Base-by-base conservation (phyloP, 176 grass and related monocot species). In the Lolium multiflorum region DNA sequence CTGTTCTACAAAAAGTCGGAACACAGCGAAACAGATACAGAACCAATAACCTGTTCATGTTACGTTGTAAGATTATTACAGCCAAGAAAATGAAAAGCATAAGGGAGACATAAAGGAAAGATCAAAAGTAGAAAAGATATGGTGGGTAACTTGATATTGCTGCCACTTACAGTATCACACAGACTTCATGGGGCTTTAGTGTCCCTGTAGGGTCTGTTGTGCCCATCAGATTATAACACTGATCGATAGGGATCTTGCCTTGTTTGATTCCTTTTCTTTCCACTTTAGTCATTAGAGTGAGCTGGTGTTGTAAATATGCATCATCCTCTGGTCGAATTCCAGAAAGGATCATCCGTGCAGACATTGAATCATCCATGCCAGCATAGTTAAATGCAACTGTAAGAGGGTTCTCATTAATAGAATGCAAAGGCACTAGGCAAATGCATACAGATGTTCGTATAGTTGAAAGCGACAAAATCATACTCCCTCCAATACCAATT, bases 161-260 rank as follows among this genome's bases (percentile, higher is more conserved):
- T 74, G 78, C 21, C 28, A 87, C 93, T 84, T 87, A 95, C 91
- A 89, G 84, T 85, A 95, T 85, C 50, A 95, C 71, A 39, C 89
- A 93, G 66, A 95, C 91, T 95, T 95, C 89, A 82, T 91, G 80
- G 12, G 41, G 64, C 35, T 84, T 83, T 20, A 95, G 69, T 25
- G 78, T 87, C 13, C 86, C 89, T 4, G 91, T 93, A 5, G 93
- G 93, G 48, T 95, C 93, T 16, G 81, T 75, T 47, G 93, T 89
- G 14, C 91, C 93, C 93, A 95, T 91, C 24, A 95, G 63, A 85
- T 91, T 66, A 84, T 85, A 93, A n/a, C 91, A 89, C 5, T 91
- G 86, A 21, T 69, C 81, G 11, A 95, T 52, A 0, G 84, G 94
- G 15, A 95, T 20, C 81, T n/a, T 95, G 81, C 89, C 89, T 85